Evolutionary conservation across 2,329 filamentous ascomycete species (phyloP), one percentile per base, ranked within the genome.

Genomic region (Scytalidium lignicola): DNA sequence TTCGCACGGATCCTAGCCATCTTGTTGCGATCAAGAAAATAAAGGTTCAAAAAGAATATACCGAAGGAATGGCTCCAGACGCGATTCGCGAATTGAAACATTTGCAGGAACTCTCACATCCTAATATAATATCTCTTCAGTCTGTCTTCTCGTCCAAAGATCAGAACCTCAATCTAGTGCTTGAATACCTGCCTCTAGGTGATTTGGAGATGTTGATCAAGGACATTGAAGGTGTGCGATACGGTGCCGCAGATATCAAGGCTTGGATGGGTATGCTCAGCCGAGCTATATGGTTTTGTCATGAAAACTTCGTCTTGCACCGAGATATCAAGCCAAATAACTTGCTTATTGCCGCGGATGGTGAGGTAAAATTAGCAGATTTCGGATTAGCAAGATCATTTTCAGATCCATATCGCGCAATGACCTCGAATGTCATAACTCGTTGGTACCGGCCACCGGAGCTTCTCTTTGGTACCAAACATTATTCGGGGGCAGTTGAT

Each of bases 311-410:
- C 61, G 82, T 99, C 17, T 78, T 99, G 23, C 93, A 99, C 70
- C 88, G 93, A 60, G 93, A 99, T 74, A 97, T 99, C 75, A 99
- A 99, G 71, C 92, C 92, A 43, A 97, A 97, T 79, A 99, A 99
- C 73, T 74, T 97, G 69, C 78, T 99, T 51, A 95, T 99, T 60
- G 90, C 90, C 19, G 87, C 89, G 40, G 88, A 96, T 65, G 92
- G 93, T 44, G 88, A 92, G 63, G 83, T 99, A 63, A 97, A 97
- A 68, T 81, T 99, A 45, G 93, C 92, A 29, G 93, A 99, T 85
- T 99, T 99, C 61, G 93, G 93, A 76, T 83, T 99, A 28, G 93
- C 93, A 5, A 78, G 93, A 54, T 82, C 79, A 52, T 96, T 96
- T 66, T 86, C 90, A 7, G 93, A 99, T 66, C 92, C 93, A 0